Evolutionary conservation across 805 yeast species (phyloP), one percentile per base, ranked within the genome.

Genomic region (Clavispora vitiphila): DNA sequence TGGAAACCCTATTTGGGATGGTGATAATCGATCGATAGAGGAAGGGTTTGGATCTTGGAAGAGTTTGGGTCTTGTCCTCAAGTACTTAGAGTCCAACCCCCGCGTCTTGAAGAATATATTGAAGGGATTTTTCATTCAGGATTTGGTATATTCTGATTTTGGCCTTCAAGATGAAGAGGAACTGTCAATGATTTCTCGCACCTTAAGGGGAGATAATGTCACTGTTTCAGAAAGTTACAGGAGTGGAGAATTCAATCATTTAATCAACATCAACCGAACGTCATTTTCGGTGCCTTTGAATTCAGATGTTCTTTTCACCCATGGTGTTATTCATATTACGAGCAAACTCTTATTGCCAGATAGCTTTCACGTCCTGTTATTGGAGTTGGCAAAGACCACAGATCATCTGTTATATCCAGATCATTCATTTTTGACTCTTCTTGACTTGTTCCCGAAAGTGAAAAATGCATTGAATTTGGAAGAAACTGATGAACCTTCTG

Each of bases 271-370:
- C 8, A 69, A 72, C 49, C 46, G 54, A 24, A 62, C 71, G 1
- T 35, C 41, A 9, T 27, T 76, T 4, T 47, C 62, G 1, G 46
- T 75, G 1, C 66, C 72, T 0, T 50, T 71, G 39, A 72, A 76
- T 44, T 62, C 77, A 1, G 96, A 90, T 56, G 74, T 86, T 6
- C 56, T 90, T 11, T 90, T 86, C 57, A 80, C 77, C 48, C 83
- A 85, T 57, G 98, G 98, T 1, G 96, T 90, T 0, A 77, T 85
- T 1, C 96, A 87, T 57, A 80, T 90, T 1, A 65, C 85, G 10
- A 65, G 72, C 27, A 60, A 71, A 5, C 67, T 86, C 1, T 48
- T 77, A 3, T 62, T 86, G 12, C 96, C 96, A 0, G 58, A 64
- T 0, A 60, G 65, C 19, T 58, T 90, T 23, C 58, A 69, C 6